phyloP scores from a whole-genome alignment of 139 green algal species.

The Chlamydomonas asymmetrica region DNA sequence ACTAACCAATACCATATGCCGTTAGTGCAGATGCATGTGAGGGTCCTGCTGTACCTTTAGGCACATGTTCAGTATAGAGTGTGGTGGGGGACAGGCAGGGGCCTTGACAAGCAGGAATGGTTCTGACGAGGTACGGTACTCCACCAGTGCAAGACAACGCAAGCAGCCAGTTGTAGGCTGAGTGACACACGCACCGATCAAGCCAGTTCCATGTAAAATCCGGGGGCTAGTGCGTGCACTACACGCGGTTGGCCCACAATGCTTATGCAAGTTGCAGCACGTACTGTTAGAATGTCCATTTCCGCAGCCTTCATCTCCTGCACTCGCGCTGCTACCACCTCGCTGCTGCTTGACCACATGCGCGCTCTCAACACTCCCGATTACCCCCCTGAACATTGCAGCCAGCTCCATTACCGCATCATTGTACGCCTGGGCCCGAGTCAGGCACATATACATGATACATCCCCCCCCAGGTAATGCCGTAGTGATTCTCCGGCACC shows the following conservation, averaged over 20 bases:
- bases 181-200: neutral
- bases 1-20: neutral
- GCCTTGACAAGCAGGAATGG: neutral
- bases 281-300: slow-evolving; percentile 3
- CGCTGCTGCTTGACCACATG: too few relatives aligned
- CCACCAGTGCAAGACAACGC: neutral
- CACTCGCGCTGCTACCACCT: too few relatives aligned
- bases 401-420: too few relatives aligned
- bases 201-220: too few relatives aligned
- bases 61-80: neutral
- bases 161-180: too few relatives aligned
- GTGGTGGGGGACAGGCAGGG: neutral
- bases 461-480: too few relatives aligned
- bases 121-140: neutral
- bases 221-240: too few relatives aligned
- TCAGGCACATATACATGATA: too few relatives aligned
- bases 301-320: neutral
- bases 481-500: too few relatives aligned
- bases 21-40: neutral
- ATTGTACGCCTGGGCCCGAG: too few relatives aligned
- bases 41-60: neutral
- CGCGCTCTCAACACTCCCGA: too few relatives aligned
- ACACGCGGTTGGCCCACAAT: neutral
- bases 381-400: too few relatives aligned
- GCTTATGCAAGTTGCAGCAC: neutral